Percentiles rank a stretch among this genome's conserved stretches.
phyloP scores from a whole-genome alignment of 177 flowering plant genomes.

The Vitis hybrid region DNA sequence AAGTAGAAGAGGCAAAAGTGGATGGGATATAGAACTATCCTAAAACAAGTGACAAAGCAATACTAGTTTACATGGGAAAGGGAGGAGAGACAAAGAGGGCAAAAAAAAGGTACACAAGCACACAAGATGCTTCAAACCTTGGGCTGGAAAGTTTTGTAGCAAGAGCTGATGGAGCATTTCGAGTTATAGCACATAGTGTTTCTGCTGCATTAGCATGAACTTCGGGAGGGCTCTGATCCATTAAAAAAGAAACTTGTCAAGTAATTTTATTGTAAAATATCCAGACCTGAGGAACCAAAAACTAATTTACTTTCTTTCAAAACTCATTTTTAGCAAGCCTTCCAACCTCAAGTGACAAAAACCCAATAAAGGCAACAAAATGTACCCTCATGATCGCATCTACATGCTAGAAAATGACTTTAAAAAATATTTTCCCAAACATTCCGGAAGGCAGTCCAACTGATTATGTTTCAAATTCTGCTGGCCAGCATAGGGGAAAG shows the following conservation, averaged over 20 bases:
- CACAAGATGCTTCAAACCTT: conserved; percentile 49
- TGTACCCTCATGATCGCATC: no score
- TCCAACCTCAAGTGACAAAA: no score
- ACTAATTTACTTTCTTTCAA: neutral
- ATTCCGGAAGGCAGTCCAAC: no score
- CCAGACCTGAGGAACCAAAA: neutral
- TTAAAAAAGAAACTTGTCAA: conserved; percentile 11
- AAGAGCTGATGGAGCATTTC: conserved; percentile 79
- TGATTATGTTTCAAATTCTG: no score
- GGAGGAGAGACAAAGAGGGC: neutral
- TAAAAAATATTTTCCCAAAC: no score
- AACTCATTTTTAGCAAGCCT: neutral
- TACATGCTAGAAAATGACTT: no score
- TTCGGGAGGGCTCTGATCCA: conserved; percentile 73
- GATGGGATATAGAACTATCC: neutral
- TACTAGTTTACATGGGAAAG: neutral
- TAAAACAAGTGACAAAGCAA: neutral
- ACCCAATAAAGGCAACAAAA: no score
- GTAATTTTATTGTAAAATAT: neutral
- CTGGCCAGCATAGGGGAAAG: no score
- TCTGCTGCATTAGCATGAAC: conserved; percentile 97
- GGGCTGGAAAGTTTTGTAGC: conserved; percentile 82
- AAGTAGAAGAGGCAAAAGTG: neutral
- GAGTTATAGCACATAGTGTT: conserved; percentile 79
- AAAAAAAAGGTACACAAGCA: neutral